A percentile compares a stretch with the other conserved stretches of the same genome.
These are phyloP conservation scores for Populus ilicifolia DNA, from an alignment of 345 rosid species.

Conservation along the genomic window DNA sequence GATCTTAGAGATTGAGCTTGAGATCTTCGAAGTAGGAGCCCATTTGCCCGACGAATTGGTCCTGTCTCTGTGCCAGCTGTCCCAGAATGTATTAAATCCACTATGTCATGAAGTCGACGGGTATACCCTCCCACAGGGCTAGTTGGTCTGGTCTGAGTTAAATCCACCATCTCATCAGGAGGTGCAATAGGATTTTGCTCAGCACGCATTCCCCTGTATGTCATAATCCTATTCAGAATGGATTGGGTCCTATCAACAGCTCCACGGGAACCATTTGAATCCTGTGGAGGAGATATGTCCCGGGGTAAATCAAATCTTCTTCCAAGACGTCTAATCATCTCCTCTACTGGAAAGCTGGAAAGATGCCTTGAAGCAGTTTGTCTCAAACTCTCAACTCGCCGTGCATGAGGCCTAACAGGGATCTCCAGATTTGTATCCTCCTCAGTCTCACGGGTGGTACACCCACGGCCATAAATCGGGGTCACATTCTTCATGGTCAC, in stretches of 20 bases:
- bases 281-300: slow-evolving; percentile 37
- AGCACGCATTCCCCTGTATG: slow-evolving; percentile 66
- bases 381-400: slow-evolving; percentile 85
- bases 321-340: slow-evolving; percentile 74
- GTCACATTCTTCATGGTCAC: slow-evolving; percentile 68
- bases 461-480: slow-evolving; percentile 84
- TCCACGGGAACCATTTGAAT: slow-evolving; percentile 33
- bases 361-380: slow-evolving; percentile 63
- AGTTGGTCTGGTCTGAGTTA: slow-evolving; percentile 42
- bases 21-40: slow-evolving; percentile 50
- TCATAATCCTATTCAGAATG: slow-evolving; percentile 58
- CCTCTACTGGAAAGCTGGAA: slow-evolving; percentile 67
- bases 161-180: slow-evolving; percentile 49
- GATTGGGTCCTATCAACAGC: slow-evolving; percentile 45
- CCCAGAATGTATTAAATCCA: neutral
- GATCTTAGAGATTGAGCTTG: slow-evolving; percentile 48
- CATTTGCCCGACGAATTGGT: neutral
- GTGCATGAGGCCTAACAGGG: slow-evolving; percentile 75
- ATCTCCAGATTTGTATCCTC: slow-evolving; percentile 60
- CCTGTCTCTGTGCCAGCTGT: neutral
- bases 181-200: slow-evolving; percentile 52
- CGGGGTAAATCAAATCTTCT: slow-evolving; percentile 56
- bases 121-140: slow-evolving; percentile 45
- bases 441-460: slow-evolving; percentile 44
- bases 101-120: slow-evolving; percentile 38